Evolutionary conservation across 257 asterid species (phyloP), one percentile per base, ranked within the genome.

Genomic region (Jaltomata sinuosa): DNA sequence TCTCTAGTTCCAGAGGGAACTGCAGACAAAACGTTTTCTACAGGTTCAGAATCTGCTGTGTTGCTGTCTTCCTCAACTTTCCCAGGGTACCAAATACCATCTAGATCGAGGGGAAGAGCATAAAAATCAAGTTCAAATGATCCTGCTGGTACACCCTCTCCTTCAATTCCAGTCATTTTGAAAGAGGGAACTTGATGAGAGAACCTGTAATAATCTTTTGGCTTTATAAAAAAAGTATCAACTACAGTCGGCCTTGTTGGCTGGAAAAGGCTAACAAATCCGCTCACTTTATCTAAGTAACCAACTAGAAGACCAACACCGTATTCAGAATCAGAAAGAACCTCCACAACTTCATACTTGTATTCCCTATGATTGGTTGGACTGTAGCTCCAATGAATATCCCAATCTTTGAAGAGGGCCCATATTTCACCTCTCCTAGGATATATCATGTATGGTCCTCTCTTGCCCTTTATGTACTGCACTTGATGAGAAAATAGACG

Each of bases 361-460:
- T 36, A 88, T 62, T 84, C 78, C 82, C 81, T 42, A 38, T 83
- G 88, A 22, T 85, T 84, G 38, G 85, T 87, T 14, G 91, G 88
- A 49, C 87, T 72, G 9, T 77, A 54, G 81, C 84, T 89, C 97
- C 98, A 95, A 83, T 79, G 81, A 31, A 86, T 80, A 87, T 93
- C 88, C 95, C 96, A 92, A 84, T 87, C 92, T 88, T 85, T 92
- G 87, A 88, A 91, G 80, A 95, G 89, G 47, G 97, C 97, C 98
- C 99, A 96, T 38, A 80, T 90, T 88, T 96, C 97, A 38, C 97
- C 97, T 64, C 74, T 45, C 76, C 88, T 85, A 2, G 99, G 99
- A 85, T 89, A 86, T 59, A 96, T 81, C 71, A 80, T 18, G 34
- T 87, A 67, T 38, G 92, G 87, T 57, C 90, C 91, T 76, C 62